Evolutionary conservation across 805 yeast species (phyloP).

Genomic region (Yarrowia keelungensis): DNA sequence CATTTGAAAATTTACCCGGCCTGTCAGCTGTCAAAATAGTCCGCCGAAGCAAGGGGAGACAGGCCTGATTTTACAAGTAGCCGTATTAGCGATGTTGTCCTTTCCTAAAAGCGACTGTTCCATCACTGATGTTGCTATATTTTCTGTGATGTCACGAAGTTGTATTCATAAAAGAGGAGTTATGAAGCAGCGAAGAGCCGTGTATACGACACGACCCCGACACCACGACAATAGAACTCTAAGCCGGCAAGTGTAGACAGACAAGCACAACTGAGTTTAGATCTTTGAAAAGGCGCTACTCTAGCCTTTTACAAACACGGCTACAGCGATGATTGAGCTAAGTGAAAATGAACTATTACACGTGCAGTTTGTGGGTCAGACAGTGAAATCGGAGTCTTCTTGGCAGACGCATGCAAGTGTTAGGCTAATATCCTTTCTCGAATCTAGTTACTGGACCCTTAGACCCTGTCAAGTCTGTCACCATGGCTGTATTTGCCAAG

Average conservation of each 20-base stretch:
- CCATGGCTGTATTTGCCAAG: constrained; percentile 10
- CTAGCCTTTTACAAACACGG: constrained; percentile 7
- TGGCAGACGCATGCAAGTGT: not conserved
- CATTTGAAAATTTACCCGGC: not conserved
- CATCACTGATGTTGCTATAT: too few species aligned
- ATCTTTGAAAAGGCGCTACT: not conserved
- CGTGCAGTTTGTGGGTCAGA: not conserved
- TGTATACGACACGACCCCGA: not conserved
- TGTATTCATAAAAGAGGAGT: not conserved
- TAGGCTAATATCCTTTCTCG: not conserved
- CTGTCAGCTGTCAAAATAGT: constrained; percentile 10
- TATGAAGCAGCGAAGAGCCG: not conserved
- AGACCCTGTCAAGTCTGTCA: constrained; percentile 20
- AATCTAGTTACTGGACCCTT: constrained; percentile 2
- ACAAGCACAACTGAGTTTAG: constrained; percentile 2
- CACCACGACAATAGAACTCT: not conserved
- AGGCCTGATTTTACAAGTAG: too few species aligned
- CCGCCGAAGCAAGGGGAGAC: not conserved
- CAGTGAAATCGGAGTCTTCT: not conserved
- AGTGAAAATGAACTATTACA: not conserved
- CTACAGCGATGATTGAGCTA: constrained; percentile 3
- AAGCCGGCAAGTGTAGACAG: not conserved
- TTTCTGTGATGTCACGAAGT: not conserved
- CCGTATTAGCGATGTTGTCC: too few species aligned
- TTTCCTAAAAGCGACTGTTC: too few species aligned